A percentile compares a stretch with the other conserved stretches of the same genome.
These are phyloP conservation scores for Diaporthe citriasiana DNA, from an alignment of 2,329 filamentous ascomycete genomes.

Conservation along the genomic window DNA sequence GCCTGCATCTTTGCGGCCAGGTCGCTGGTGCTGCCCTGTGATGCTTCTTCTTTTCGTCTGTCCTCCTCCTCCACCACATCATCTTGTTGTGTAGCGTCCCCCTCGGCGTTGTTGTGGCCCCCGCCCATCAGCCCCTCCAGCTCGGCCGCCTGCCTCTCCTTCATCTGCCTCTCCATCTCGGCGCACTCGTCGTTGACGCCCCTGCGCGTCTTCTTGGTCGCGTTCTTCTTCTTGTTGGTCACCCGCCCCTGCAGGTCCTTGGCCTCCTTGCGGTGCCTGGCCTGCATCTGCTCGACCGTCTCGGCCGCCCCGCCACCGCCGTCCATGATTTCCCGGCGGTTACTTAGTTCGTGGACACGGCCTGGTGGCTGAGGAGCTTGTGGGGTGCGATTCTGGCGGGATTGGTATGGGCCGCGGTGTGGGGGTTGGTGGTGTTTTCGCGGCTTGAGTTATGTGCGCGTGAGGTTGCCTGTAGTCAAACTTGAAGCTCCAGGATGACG, in stretches of 20 bases:
- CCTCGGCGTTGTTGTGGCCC: conserved; percentile 13
- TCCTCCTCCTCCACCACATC: conserved; percentile 39
- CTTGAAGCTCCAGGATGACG: conserved; percentile 8
- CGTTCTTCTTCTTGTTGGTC: conserved; percentile 96
- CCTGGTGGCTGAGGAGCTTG: too few relatives aligned
- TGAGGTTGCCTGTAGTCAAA: conserved; percentile 17
- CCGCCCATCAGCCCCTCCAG: conserved; percentile 58
- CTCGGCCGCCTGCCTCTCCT: conserved; percentile 77
- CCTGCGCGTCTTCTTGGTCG: conserved; percentile 87
- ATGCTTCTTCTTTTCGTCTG: conserved; percentile 18
- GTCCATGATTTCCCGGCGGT: conserved; percentile 13
- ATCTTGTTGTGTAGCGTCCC: conserved; percentile 12
- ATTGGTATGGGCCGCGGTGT: background rate
- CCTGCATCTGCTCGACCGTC: conserved; percentile 81
- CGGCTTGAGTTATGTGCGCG: background rate
- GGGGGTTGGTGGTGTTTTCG: background rate
- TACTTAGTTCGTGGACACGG: background rate
- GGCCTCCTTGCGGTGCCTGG: conserved; percentile 88
- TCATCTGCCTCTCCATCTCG: conserved; percentile 75
- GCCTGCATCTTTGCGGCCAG: conserved; percentile 40
- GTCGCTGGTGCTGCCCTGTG: conserved; percentile 48
- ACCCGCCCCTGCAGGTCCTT: conserved; percentile 87
- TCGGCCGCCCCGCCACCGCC: conserved; percentile 50
- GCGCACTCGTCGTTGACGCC: conserved; percentile 84
- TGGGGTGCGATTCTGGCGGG: background rate